These are phyloP conservation scores for Golubevia sp. DNA, from an alignment of 1,284 basidiomycete genomes.

Conservation along the genomic window DNA sequence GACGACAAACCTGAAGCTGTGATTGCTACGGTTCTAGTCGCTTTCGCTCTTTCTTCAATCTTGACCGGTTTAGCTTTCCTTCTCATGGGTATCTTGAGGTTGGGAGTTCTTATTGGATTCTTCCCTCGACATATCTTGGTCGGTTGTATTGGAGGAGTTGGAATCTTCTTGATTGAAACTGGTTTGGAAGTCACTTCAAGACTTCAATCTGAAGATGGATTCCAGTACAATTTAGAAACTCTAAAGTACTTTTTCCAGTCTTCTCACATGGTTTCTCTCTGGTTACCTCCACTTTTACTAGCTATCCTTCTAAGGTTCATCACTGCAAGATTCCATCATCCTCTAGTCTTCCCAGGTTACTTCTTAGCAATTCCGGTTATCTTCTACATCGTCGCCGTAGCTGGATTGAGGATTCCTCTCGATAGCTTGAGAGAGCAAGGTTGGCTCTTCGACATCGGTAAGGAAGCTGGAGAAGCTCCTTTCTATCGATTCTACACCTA, in stretches of 20 bases:
- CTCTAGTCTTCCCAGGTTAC: conserved; percentile 86
- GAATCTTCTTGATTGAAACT: conserved; percentile 74
- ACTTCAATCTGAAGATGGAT: conserved; percentile 75
- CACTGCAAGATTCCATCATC: conserved; percentile 80
- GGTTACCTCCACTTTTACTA: conserved; percentile 76
- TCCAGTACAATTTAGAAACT: conserved; percentile 72
- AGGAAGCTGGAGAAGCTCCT: conserved; percentile 35
- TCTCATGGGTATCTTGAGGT: conserved; percentile 71
- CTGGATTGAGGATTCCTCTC: conserved; percentile 71
- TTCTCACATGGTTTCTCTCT: conserved; percentile 71
- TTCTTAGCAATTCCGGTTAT: conserved; percentile 81
- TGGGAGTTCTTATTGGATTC: conserved; percentile 88
- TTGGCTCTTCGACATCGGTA: conserved; percentile 86
- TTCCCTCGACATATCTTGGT: conserved; percentile 86
- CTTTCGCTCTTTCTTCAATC: conserved; percentile 86
- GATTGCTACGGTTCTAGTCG: conserved; percentile 86
- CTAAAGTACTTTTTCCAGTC: conserved; percentile 65
- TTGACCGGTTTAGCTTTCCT: conserved; percentile 71
- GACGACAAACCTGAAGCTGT: conserved; percentile 73
- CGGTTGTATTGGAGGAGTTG: conserved; percentile 93
- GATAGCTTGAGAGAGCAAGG: conserved; percentile 70
- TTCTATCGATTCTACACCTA: conserved; percentile 61
- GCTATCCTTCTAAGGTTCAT: conserved; percentile 81
- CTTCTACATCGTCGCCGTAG: conserved; percentile 78
- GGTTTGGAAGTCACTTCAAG: conserved; percentile 78